Evolutionary conservation across 2,329 filamentous ascomycete genomes (phyloP).

Genomic region (Nemania sp.): DNA sequence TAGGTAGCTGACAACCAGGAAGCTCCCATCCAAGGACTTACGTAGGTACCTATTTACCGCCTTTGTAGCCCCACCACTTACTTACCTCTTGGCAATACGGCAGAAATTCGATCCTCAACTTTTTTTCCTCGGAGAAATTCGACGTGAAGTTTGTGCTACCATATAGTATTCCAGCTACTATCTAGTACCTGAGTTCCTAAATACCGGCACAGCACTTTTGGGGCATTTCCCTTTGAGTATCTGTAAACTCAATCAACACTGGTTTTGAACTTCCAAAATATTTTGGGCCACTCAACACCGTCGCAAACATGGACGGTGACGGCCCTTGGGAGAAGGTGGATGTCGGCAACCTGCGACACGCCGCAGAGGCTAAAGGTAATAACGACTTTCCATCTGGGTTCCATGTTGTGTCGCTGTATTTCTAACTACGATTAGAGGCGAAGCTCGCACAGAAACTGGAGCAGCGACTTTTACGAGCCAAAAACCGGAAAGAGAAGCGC

Average conservation of each 20-base stretch:
- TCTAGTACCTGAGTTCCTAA: background rate
- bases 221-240: background rate
- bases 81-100: background rate
- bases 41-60: slow-evolving; percentile 33
- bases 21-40: background rate
- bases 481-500: slow-evolving; percentile 54
- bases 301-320: slow-evolving; percentile 42
- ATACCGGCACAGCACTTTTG: background rate
- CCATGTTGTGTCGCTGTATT: background rate
- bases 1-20: background rate
- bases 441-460: slow-evolving; percentile 47
- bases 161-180: background rate
- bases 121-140: slow-evolving; percentile 27
- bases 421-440: slow-evolving; percentile 46
- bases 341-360: slow-evolving; percentile 41
- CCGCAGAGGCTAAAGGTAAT: slow-evolving; percentile 44
- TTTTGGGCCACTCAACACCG: background rate
- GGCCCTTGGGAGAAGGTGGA: slow-evolving; percentile 44
- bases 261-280: background rate
- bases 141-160: background rate
- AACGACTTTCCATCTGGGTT: background rate
- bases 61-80: slow-evolving; percentile 35
- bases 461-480: slow-evolving; percentile 45
- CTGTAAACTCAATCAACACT: background rate
- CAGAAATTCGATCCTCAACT: slow-evolving; percentile 32